These are phyloP conservation scores for Thraustotheca clavata DNA, from an alignment of 352 stramenopile genomes.

Conservation along the genomic window DNA sequence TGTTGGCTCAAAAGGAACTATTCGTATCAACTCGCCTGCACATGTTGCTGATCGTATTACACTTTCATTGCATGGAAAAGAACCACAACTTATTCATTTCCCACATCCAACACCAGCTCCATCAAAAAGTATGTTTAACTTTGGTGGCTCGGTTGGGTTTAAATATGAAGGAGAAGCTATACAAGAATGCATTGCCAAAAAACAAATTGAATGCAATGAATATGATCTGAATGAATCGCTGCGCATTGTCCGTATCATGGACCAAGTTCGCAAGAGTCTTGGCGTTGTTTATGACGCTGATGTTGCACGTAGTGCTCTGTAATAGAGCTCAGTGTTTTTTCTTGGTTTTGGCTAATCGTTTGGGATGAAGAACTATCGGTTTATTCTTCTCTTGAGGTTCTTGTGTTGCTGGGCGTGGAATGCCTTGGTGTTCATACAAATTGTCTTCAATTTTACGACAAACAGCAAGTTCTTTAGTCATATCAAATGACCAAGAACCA, in stretches of 20 bases:
- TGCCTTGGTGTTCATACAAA: not conserved
- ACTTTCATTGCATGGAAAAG: constrained; percentile 25
- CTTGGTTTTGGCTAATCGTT: not conserved
- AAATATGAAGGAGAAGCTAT: constrained; percentile 73
- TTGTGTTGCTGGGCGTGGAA: not conserved
- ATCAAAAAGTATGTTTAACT: constrained; percentile 35
- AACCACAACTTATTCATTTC: constrained; percentile 35
- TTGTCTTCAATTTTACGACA: constrained; percentile 21
- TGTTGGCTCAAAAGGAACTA: constrained; percentile 57
- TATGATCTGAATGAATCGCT: constrained; percentile 60
- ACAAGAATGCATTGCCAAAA: constrained; percentile 40
- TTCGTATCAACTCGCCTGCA: constrained; percentile 47
- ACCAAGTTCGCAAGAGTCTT: constrained; percentile 53
- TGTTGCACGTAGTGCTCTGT: not conserved
- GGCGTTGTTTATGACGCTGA: constrained; percentile 49
- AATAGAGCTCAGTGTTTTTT: not conserved
- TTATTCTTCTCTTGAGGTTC: not conserved
- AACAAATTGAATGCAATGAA: constrained; percentile 38
- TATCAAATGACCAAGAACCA: constrained; percentile 16
- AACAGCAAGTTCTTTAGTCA: constrained; percentile 19
- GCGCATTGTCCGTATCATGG: constrained; percentile 54
- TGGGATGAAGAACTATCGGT: not conserved
- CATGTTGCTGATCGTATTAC: constrained; percentile 51
- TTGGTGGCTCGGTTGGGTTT: constrained; percentile 62
- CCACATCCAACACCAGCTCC: constrained; percentile 31